Evolutionary conservation across 257 asterid species (phyloP), one percentile per base, ranked within the genome.

Genomic region (Scutellaria barbata): DNA sequence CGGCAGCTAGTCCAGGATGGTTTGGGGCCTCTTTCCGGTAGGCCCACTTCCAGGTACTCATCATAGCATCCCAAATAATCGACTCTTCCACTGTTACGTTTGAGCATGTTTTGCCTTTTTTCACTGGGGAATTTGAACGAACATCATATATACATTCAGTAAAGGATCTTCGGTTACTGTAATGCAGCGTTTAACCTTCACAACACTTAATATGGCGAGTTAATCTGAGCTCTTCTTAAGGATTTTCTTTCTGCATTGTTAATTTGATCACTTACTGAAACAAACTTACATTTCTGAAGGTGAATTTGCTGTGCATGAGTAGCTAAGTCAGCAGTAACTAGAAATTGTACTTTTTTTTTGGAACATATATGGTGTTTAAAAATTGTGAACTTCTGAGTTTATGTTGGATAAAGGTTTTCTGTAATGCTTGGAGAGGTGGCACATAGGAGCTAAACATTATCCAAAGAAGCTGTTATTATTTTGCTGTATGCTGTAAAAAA

Each of bases 21-120:
- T 94, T 80, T 94, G 99, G 99, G 95, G 90, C 13, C 87, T 94
- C 45, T 84, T 88, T 67, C 96, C 97, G 7, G 77, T 84, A 20
- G 97, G 89, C 89, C 95, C 99, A 63, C 84, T 85, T 76, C 89
- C 96, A 87, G 97, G 96, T 90, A 81, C 56, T 54, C 63, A 11
- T 47, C 64, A 6, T 48, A 16, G 18, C 45, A 12, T 20, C 22
- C 20, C 20, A 3, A 18, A 17, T 66, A 58, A n/a, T 39, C 40
- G 56, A 18, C 35, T 53, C 41, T 0, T 11, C 30, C 33, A 25
- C 52, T 6, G 25, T 35, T 65, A 4, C 33, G 68, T 14, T 63
- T 64, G 39, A 13, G 18, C 35, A 69, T 37, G 43, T 43, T 46
- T 10, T 41, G 58, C 37, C 10, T 48, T 75, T 50, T 68, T 60